Evolutionary conservation across 176 grass and related monocot species (phyloP), one percentile per base, ranked within the genome.

Genomic region (Stipa capillata): DNA sequence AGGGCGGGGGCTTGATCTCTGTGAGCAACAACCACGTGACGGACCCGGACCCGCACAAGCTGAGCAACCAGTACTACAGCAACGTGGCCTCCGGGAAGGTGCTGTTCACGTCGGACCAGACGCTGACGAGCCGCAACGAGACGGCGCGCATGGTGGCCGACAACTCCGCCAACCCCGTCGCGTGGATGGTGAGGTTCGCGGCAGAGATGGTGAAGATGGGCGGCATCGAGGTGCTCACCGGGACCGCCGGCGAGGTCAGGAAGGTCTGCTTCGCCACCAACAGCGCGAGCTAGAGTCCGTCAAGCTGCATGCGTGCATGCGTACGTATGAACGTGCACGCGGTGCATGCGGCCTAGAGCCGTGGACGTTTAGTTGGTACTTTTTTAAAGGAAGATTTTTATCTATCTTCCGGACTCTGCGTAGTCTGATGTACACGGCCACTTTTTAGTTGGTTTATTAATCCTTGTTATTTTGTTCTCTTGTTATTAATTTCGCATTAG

Each of bases 161-260:
- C 64, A 84, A 89, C 0, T 84, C 80, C 0, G 57, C 45, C 5
- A 32, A 79, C 23, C 74, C 25, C 3, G 0, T 72, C 5, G 35
- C 32, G 2, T 93, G 82, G 77, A 81, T 83, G 59, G 71, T 36
- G 5, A 44, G 76, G 59, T 90, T 87, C 63, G 85, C 70, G 0
- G 65, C 1, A 14, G 77, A 87, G 6, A 54, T 90, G 77, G 74
- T 90, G 51, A 89, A 85, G 81, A 90, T 90, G 87, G 87, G 91
- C 2, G 0, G 49, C 17, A 83, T 83, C 35, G 13, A 79, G 58
- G 87, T 90, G 56, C 87, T 87, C 73, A 85, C 65, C 0, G 82
- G 91, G 7, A 50, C 1, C 7, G 31, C 31, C 10, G 91, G 91
- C 10, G 79, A 86, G 67, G 47, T 94, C 62, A 88, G 91, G 66